Conservation (phyloP, 495 filamentous ascomycete species). For the Acidiella bohemica region DNA sequence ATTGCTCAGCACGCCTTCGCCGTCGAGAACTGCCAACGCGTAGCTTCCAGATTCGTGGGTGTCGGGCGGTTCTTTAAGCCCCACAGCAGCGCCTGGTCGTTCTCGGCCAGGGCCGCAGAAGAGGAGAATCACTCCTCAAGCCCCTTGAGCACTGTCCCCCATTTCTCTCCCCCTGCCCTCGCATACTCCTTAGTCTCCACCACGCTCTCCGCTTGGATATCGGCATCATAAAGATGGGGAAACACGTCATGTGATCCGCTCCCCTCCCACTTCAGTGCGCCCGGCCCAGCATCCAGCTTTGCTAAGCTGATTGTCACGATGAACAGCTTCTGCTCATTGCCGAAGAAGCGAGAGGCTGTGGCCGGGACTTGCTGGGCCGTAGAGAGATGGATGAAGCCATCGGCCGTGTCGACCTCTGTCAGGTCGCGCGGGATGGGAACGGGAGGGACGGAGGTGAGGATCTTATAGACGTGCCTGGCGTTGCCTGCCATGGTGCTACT, state of each 20-base stretch:
- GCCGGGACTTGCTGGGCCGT: slow-evolving; percentile 36
- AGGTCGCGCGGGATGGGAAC: slow-evolving; percentile 35
- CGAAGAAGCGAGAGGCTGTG: slow-evolving; percentile 40
- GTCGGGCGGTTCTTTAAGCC: too few relatives aligned
- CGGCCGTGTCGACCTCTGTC: slow-evolving; percentile 37
- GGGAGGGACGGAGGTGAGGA: slow-evolving; percentile 33
- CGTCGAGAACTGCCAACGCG: too few relatives aligned
- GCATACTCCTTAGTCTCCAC: not conserved
- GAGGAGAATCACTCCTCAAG: not conserved
- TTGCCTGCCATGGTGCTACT: too few relatives aligned
- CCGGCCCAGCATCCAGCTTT: slow-evolving; percentile 1
- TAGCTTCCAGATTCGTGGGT: too few relatives aligned
- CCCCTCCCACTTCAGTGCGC: slow-evolving; percentile 2
- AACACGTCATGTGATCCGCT: not conserved
- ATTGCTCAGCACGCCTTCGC: too few relatives aligned
- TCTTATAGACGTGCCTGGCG: slow-evolving; percentile 35
- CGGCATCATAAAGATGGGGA: slow-evolving; percentile 2
- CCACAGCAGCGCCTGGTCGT: too few relatives aligned
- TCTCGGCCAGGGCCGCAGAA: too few relatives aligned
- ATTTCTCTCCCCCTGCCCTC: not conserved
- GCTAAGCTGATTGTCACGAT: slow-evolving; percentile 29
- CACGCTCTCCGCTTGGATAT: not conserved
- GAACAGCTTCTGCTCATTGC: slow-evolving; percentile 24
- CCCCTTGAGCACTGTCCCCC: not conserved
- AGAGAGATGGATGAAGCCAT: slow-evolving; percentile 42